phyloP scores from a whole-genome alignment of 1,284 basidiomycete genomes.

The Entoloma clypeatum region DNA sequence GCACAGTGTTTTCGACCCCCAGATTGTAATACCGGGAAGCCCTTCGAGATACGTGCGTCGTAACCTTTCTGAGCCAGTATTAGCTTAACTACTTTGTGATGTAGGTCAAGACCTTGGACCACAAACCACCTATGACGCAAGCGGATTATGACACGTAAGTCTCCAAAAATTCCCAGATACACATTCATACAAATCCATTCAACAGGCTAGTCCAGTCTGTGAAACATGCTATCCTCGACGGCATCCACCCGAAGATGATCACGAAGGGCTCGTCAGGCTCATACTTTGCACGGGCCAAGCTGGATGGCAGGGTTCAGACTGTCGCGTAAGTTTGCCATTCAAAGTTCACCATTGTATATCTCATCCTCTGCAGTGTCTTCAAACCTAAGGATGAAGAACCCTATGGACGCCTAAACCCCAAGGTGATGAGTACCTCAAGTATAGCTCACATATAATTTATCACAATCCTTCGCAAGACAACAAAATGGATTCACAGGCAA shows the following conservation, averaged over 20 bases:
- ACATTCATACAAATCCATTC: conserved; percentile 7
- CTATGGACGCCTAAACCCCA: conserved; percentile 79
- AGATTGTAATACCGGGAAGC: conserved; percentile 31
- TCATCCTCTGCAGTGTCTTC: conserved; percentile 58
- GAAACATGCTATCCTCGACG: conserved; percentile 65
- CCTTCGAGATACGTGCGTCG: conserved; percentile 38
- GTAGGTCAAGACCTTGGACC: conserved; percentile 74
- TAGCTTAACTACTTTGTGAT: conserved; percentile 5
- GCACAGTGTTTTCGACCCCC: conserved; percentile 75
- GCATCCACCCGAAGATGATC: conserved; percentile 87
- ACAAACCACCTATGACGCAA: conserved; percentile 69
- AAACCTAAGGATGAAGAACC: conserved; percentile 91
- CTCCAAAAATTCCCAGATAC: not conserved
- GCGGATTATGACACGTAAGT: conserved; percentile 66
- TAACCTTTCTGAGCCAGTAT: conserved; percentile 2
- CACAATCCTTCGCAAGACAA: conserved; percentile 54
- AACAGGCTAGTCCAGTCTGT: conserved; percentile 62
- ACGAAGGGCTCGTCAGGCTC: conserved; percentile 82
- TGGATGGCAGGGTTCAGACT: conserved; percentile 67
- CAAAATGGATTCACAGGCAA: conserved; percentile 88
- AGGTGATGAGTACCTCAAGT: conserved; percentile 37
- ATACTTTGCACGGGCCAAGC: conserved; percentile 79
- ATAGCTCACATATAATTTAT: not conserved
- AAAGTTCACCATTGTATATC: not conserved
- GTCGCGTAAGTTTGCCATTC: conserved; percentile 60